A percentile compares a stretch with the other conserved stretches of the same genome.
These are phyloP conservation scores for Globisporangium spiculum DNA, from an alignment of 352 stramenopile genomes.

Conservation along the genomic window DNA sequence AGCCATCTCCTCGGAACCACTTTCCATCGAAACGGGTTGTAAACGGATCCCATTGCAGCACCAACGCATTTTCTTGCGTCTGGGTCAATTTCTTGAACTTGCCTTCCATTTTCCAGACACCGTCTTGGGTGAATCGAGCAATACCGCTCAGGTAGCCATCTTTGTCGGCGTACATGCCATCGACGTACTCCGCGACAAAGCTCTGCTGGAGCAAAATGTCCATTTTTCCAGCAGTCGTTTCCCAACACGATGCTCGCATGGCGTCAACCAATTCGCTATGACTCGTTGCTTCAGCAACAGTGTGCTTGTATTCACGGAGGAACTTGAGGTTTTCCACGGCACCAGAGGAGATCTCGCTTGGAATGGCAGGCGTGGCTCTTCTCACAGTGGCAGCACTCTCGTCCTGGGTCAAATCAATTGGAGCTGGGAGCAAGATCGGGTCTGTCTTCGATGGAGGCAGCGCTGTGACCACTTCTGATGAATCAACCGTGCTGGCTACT, in stretches of 20 bases:
- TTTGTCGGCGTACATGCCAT: slow-evolving; percentile 69
- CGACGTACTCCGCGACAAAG: slow-evolving; percentile 63
- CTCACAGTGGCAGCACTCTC: background rate
- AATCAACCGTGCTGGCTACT: slow-evolving; percentile 35
- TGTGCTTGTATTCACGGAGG: slow-evolving; percentile 52
- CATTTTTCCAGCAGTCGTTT: slow-evolving; percentile 68
- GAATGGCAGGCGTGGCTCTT: slow-evolving; percentile 12
- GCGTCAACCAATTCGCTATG: slow-evolving; percentile 27
- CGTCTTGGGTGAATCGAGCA: slow-evolving; percentile 39
- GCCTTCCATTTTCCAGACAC: slow-evolving; percentile 65
- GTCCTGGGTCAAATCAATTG: slow-evolving; percentile 39
- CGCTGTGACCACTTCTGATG: slow-evolving; percentile 30
- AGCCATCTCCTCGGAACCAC: slow-evolving; percentile 83
- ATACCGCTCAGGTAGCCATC: slow-evolving; percentile 69
- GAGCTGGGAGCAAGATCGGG: slow-evolving; percentile 20
- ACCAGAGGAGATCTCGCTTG: slow-evolving; percentile 13
- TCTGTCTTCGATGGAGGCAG: slow-evolving; percentile 28
- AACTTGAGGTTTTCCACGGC: slow-evolving; percentile 43
- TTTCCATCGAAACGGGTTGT: slow-evolving; percentile 73
- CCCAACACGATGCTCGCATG: slow-evolving; percentile 51
- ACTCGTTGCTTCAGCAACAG: slow-evolving; percentile 31
- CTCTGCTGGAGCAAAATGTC: slow-evolving; percentile 34
- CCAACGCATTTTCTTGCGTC: slow-evolving; percentile 69
- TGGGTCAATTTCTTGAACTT: slow-evolving; percentile 67
- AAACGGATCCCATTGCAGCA: slow-evolving; percentile 55